These are phyloP conservation scores for Haplographium delicatum DNA, from an alignment of 495 filamentous ascomycete species.

Conservation along the genomic window DNA sequence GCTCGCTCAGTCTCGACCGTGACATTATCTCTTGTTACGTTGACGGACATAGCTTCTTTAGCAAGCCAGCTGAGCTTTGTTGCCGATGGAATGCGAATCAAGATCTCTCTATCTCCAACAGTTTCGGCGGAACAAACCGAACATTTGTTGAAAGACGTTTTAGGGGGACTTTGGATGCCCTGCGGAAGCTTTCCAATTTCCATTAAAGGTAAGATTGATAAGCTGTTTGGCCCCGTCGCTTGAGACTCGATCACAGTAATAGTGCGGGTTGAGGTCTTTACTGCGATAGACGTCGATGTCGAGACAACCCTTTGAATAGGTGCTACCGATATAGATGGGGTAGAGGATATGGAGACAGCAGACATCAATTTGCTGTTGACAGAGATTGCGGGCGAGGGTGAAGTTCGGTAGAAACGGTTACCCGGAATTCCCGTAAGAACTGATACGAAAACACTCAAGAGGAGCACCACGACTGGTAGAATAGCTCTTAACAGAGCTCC, in stretches of 20 bases:
- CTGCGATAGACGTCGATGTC: slow-evolving; percentile 8
- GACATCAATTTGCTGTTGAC: slow-evolving; percentile 26
- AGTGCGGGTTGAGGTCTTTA: slow-evolving; percentile 21
- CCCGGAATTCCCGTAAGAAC: slow-evolving; percentile 13
- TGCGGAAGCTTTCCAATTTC: slow-evolving; percentile 27
- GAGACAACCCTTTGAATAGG: slow-evolving; percentile 10
- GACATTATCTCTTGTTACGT: slow-evolving; percentile 38
- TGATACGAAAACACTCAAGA: slow-evolving; percentile 17
- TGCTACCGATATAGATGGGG: slow-evolving; percentile 13
- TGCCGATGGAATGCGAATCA: slow-evolving; percentile 42
- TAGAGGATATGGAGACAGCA: slow-evolving; percentile 14
- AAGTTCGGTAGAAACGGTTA: slow-evolving; percentile 6
- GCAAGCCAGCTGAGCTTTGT: slow-evolving; percentile 37
- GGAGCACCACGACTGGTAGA: slow-evolving; percentile 17
- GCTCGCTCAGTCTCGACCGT: slow-evolving; percentile 45
- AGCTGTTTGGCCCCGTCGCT: slow-evolving; percentile 24
- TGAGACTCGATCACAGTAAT: slow-evolving; percentile 21
- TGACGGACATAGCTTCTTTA: slow-evolving; percentile 48
- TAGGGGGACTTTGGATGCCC: slow-evolving; percentile 36
- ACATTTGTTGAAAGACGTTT: slow-evolving; percentile 26
- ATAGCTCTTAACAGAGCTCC: slow-evolving; percentile 17
- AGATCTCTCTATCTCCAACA: slow-evolving; percentile 55
- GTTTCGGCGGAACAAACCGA: slow-evolving; percentile 34
- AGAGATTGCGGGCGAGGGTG: slow-evolving; percentile 20
- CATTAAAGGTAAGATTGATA: slow-evolving; percentile 28